Conservation (phyloP, 768 basidiomycete genomes). For the Trametes cingulata region DNA sequence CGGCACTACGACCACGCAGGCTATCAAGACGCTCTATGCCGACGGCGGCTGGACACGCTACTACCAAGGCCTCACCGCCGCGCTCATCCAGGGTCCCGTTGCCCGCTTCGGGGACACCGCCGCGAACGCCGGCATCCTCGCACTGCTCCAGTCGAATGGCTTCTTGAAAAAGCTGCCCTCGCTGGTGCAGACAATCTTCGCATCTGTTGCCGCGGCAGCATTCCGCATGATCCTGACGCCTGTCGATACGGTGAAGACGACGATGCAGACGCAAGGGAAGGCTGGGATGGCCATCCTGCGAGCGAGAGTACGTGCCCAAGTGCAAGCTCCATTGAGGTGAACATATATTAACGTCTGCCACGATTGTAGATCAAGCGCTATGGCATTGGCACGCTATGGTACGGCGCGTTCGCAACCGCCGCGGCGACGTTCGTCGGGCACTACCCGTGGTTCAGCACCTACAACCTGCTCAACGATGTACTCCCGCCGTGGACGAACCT, state of each 20-base stretch:
- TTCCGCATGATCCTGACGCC: conserved; percentile 94
- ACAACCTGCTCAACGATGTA: conserved; percentile 71
- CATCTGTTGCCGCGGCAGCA: conserved; percentile 72
- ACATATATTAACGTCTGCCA: background rate
- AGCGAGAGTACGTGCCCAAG: conserved; percentile 51
- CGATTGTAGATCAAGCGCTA: conserved; percentile 62
- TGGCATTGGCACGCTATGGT: conserved; percentile 82
- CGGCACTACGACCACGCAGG: conserved; percentile 72
- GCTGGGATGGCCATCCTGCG: conserved; percentile 65
- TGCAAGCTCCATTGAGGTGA: background rate
- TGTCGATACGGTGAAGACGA: conserved; percentile 93
- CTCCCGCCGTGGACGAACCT: conserved; percentile 59
- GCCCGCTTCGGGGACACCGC: conserved; percentile 94
- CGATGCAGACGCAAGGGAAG: conserved; percentile 87
- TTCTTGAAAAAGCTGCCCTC: conserved; percentile 65
- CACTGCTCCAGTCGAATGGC: conserved; percentile 75
- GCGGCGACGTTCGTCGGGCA: conserved; percentile 93
- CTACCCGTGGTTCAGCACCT: conserved; percentile 89
- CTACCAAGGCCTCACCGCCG: conserved; percentile 85
- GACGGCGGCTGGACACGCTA: conserved; percentile 84
- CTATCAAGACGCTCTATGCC: conserved; percentile 64
- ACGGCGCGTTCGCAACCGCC: conserved; percentile 88
- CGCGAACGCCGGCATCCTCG: conserved; percentile 89
- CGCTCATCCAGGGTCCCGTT: conserved; percentile 82
- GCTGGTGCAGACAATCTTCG: conserved; percentile 76